Conservation (phyloP, 2,329 filamentous ascomycete genomes). For the Falciphora oryzae region DNA sequence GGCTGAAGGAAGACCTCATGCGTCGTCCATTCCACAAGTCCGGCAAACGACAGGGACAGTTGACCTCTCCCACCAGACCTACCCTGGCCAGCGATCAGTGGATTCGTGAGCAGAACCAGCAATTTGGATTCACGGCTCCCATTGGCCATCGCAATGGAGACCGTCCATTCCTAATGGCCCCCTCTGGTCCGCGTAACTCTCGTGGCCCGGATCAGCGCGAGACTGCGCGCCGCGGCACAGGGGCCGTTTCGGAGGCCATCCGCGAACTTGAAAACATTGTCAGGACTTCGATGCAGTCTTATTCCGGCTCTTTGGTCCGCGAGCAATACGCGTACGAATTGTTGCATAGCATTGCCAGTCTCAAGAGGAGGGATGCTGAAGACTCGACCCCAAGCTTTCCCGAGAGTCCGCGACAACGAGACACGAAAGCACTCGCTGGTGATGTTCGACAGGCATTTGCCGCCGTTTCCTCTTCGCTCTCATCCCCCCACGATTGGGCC, state of each 20-base stretch:
- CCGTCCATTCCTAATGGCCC: too few relatives aligned
- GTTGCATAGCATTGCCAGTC: constrained; percentile 14
- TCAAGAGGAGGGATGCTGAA: neutral
- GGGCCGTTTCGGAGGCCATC: neutral
- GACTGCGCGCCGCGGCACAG: neutral
- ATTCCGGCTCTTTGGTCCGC: neutral
- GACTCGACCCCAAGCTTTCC: neutral
- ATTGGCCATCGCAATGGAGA: neutral
- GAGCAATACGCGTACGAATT: neutral
- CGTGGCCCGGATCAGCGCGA: neutral
- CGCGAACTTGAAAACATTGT: neutral
- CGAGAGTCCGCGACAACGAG: neutral
- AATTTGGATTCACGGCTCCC: neutral
- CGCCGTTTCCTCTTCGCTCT: neutral
- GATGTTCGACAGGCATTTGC: neutral
- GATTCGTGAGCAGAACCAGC: neutral
- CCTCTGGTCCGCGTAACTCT: too few relatives aligned
- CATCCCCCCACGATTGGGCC: neutral
- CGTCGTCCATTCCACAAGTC: neutral
- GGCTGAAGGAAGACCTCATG: neutral
- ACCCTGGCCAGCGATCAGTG: neutral
- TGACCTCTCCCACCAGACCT: neutral
- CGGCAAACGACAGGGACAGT: neutral
- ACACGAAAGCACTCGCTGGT: neutral
- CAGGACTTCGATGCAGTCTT: neutral